Conservation (phyloP, 2,329 filamentous ascomycete species). For the Metarhizium sp. region DNA sequence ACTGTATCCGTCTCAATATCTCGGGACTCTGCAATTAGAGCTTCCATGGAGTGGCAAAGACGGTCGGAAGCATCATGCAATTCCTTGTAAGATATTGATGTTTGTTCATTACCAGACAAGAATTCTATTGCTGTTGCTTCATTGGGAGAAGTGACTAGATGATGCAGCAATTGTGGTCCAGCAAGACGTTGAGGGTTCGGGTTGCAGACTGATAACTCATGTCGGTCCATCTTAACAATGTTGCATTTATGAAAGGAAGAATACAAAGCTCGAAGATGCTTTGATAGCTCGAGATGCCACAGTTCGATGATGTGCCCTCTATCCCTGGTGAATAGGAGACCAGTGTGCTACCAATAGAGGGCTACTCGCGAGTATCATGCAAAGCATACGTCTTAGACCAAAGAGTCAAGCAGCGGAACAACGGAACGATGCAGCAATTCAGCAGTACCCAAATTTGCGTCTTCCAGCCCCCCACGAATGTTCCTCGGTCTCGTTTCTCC, state of each 20-base stretch:
- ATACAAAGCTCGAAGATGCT: not conserved
- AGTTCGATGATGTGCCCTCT: not conserved
- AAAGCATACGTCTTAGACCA: not conserved
- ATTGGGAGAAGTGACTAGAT: constrained; percentile 45
- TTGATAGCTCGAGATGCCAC: not conserved
- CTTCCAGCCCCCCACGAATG: not conserved
- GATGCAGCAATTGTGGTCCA: constrained; percentile 38
- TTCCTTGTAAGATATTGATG: constrained; percentile 48
- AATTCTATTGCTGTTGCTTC: constrained; percentile 23
- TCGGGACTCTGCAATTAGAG: constrained; percentile 3
- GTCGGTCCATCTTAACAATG: constrained; percentile 21
- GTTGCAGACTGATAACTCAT: constrained; percentile 36
- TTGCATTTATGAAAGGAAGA: not conserved
- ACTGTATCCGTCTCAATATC: constrained; percentile 31
- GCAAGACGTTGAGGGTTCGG: constrained; percentile 27
- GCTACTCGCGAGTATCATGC: not conserved
- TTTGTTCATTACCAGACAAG: constrained; percentile 15
- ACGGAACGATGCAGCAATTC: not conserved
- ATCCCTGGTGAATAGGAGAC: not conserved
- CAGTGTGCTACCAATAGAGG: not conserved
- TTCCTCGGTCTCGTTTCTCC: not conserved
- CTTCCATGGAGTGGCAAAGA: constrained; percentile 42
- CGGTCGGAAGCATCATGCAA: constrained; percentile 49
- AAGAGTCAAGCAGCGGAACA: not conserved
- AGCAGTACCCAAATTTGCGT: not conserved